A percentile compares a stretch with the other conserved stretches of the same genome.
These are phyloP conservation scores for Edaphochlamys debaryana DNA, from an alignment of 139 green algal genomes.

Conservation along the genomic window DNA sequence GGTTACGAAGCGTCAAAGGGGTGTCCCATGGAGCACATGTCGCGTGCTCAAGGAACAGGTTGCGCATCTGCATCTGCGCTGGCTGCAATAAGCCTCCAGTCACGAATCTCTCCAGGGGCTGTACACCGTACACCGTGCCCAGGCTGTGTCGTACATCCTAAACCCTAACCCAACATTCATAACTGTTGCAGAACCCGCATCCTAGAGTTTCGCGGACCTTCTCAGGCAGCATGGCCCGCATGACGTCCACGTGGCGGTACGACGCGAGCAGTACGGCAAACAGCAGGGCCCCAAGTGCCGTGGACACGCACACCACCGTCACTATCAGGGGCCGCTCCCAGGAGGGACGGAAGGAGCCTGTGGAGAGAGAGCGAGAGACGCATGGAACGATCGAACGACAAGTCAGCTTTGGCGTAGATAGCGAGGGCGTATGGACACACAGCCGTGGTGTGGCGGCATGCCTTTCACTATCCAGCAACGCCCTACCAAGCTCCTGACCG, in stretches of 20 bases:
- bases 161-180: neutral
- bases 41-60: neutral
- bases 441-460: too few relatives aligned
- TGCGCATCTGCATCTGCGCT: too few relatives aligned
- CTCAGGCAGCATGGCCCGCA: conserved; percentile 9
- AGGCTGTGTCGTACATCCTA: neutral
- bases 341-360: neutral
- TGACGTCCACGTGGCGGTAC: neutral
- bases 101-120: too few relatives aligned
- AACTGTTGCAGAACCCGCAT: neutral
- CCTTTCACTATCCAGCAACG: too few relatives aligned
- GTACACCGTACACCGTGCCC: neutral
- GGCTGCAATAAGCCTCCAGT: too few relatives aligned
- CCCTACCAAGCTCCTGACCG: too few relatives aligned
- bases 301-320: neutral
- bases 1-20: neutral
- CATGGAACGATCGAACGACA: neutral
- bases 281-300: neutral
- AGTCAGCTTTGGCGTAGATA: neutral
- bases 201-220: neutral
- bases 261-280: neutral
- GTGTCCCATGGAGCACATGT: too few relatives aligned
- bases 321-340: conserved; percentile 8
- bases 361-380: neutral
- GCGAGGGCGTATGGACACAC: too few relatives aligned